Evolutionary conservation across 768 basidiomycete species (phyloP).

Genomic region (Crassisporium funariophilum): DNA sequence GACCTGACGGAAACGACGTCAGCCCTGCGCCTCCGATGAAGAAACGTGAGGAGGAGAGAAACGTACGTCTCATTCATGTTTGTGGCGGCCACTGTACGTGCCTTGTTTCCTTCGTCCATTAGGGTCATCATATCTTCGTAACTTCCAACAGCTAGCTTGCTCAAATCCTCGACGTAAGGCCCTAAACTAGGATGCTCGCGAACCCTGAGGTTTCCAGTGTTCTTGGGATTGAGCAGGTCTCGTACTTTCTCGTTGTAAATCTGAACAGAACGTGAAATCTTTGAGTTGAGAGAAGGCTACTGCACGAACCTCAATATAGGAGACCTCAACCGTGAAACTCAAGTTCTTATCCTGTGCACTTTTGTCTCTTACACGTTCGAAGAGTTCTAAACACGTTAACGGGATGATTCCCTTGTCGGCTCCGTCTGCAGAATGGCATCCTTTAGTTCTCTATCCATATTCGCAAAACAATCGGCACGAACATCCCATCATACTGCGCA

Average conservation of each 20-base stretch:
- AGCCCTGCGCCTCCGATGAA: background rate
- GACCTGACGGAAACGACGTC: conserved; percentile 50
- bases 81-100: conserved; percentile 96
- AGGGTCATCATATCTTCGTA: conserved; percentile 99
- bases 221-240: conserved; percentile 96
- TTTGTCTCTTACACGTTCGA: conserved; percentile 75
- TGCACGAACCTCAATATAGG: conserved; percentile 83
- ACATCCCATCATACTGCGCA: conserved; percentile 92
- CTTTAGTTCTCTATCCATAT: too few relatives aligned
- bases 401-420: conserved; percentile 98
- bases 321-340: conserved; percentile 94
- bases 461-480: conserved; percentile 40
- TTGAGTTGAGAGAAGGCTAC: conserved; percentile 3
- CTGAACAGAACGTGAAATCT: conserved; percentile 34
- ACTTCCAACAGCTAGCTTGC: conserved; percentile 86
- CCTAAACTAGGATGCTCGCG: conserved; percentile 95
- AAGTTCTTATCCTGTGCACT: conserved; percentile 65
- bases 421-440: conserved; percentile 85
- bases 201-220: conserved; percentile 93
- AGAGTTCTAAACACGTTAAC: conserved; percentile 91
- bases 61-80: conserved; percentile 98
- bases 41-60: conserved; percentile 8
- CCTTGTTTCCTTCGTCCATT: conserved; percentile 99
- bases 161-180: conserved; percentile 98
- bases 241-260: conserved; percentile 99